Evolutionary conservation across 225 moss, liverwort and hornwort genomes (phyloP), one percentile per base, ranked within the genome.

Genomic region (Sphagnum tenellum): DNA sequence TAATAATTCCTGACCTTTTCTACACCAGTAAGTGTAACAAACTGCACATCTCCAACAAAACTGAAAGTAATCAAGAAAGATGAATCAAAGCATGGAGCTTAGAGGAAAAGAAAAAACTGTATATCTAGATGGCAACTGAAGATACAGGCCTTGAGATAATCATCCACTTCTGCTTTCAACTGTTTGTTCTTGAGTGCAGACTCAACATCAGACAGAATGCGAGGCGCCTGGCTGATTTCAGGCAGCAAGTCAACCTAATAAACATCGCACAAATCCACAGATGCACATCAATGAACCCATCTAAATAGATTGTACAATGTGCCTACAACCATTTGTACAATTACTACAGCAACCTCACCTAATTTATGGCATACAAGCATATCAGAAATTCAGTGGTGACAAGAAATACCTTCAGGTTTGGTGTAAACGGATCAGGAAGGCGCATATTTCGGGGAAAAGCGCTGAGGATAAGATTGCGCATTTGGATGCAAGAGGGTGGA

Each of bases 381-480:
- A 52, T 6, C 1, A 52, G 52, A 52, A 52, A 52, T 52, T 52
- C 52, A 9, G 9, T 6, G 2, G 52, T 52, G 9, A 5, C 2
- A 52, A 52, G 52, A 6, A 9, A 9, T 52, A 94, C 90, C 89
- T 95, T 95, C 6, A 95, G 72, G 74, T 91, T 95, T 2, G 94
- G 88, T 55, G 94, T 89, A 46, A 95, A 89, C 4, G 94, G 94
- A 85, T 95, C 94, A 48, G 91, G 91, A 49, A 95, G 82, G 29
- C 89, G 83, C 91, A 95, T 91, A 52, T 91, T 95, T 55, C 94
- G 89, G 47, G 94, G 94, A 63, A 95, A 95, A 73, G 94, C 94
- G 77, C 94, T 95, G 2, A 95, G 72, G 62, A 95, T 95, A 71
- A 95, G 80, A 75, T 95, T 95, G 59, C 91, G 89, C 94, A 95